Percentiles rank a stretch among this genome's conserved stretches.
Evolutionary conservation across 129 eudicot species (phyloP).

Genomic region (Rutidosis leptorrhynchoides): DNA sequence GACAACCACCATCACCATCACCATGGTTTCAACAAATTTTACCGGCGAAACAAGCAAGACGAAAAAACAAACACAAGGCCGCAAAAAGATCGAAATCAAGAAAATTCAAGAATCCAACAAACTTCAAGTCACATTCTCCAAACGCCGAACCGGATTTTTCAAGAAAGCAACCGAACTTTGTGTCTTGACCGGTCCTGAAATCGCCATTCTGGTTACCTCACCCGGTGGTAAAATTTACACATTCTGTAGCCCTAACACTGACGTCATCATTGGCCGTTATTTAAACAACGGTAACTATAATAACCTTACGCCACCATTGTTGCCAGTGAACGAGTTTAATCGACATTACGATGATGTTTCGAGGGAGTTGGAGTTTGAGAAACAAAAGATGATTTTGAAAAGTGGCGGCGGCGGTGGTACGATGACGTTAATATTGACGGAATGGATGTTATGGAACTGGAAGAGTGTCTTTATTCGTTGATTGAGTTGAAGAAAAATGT

Average conservation of each 20-base stretch:
- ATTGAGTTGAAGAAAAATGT: not conserved
- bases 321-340: not conserved
- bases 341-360: not conserved
- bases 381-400: not conserved
- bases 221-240: not conserved
- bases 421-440: not conserved
- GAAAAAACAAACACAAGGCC: not conserved
- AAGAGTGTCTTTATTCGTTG: not conserved
- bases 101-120: not conserved
- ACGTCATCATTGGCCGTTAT: not conserved
- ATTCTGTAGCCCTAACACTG: not conserved
- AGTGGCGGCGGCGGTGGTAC: not conserved
- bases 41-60: not conserved
- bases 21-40: too few species aligned
- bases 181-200: not conserved
- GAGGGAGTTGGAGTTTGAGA: not conserved
- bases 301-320: too few species aligned
- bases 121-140: not conserved
- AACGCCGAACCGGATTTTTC: not conserved
- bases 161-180: not conserved
- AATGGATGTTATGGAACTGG: not conserved
- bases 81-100: not conserved
- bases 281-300: not conserved
- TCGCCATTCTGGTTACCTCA: not conserved
- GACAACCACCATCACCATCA: too few species aligned